Conservation (phyloP, 352 stramenopile species). For the Globisporangium takayamanum region DNA sequence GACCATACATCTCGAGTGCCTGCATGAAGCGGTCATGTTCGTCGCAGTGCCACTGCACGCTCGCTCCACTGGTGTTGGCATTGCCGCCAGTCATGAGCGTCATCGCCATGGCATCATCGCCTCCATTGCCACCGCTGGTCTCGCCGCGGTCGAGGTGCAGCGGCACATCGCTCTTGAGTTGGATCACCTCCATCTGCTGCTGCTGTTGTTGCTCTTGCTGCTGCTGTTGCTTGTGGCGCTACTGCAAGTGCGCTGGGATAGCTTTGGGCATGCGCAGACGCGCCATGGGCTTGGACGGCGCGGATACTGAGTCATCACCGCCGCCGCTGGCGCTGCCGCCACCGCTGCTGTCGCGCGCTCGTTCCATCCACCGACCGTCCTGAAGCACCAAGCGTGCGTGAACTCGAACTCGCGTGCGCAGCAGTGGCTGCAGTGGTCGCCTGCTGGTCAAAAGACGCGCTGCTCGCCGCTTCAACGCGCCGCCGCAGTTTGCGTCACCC, state of each 20-base stretch:
- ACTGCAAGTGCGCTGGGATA: slow-evolving; percentile 14
- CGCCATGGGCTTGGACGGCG: slow-evolving; percentile 5
- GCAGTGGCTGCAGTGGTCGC: background rate
- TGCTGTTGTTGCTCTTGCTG: background rate
- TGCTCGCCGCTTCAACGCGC: slow-evolving; percentile 17
- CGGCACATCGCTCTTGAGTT: slow-evolving; percentile 1
- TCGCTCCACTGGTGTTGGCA: background rate
- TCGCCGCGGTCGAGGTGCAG: background rate
- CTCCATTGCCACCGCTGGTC: background rate
- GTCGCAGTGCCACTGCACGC: slow-evolving; percentile 39
- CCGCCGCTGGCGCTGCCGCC: background rate
- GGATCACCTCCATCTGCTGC: slow-evolving; percentile 1
- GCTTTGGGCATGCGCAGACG: slow-evolving; percentile 13
- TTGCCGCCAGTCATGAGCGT: background rate
- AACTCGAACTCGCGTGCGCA: background rate
- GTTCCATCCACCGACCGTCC: slow-evolving; percentile 11
- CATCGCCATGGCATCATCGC: background rate
- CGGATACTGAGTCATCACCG: background rate
- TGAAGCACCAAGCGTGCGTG: background rate
- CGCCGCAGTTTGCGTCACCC: slow-evolving; percentile 2
- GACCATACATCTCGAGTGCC: slow-evolving; percentile 64
- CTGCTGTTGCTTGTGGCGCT: slow-evolving; percentile 11
- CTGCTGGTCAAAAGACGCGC: slow-evolving; percentile 11
- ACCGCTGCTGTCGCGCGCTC: background rate
- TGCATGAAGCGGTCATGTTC: slow-evolving; percentile 81